phyloP scores from a whole-genome alignment of 164 flowering plant genomes.

The Dillenia suffruticosa region DNA sequence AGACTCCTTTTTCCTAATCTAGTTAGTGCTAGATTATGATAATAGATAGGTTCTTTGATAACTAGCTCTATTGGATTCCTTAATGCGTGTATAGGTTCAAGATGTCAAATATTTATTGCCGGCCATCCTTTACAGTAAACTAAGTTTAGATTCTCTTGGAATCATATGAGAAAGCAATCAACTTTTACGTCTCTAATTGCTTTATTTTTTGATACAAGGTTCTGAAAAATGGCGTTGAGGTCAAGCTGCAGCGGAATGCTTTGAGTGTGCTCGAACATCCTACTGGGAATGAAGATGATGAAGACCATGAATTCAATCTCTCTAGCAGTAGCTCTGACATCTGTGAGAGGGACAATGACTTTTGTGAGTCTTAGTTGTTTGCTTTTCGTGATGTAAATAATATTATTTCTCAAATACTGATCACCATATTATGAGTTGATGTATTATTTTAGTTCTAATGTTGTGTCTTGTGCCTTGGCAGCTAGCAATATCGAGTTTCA shows the following conservation, averaged over 20 bases:
- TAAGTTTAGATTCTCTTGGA: no score
- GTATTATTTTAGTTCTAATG: neutral
- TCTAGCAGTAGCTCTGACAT: constrained; percentile 36
- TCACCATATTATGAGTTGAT: neutral
- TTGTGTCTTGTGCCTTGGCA: constrained; percentile 19
- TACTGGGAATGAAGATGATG: constrained; percentile 79
- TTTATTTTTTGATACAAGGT: constrained; percentile 39
- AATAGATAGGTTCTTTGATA: no score
- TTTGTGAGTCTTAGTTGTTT: constrained; percentile 34
- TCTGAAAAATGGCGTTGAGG: constrained; percentile 89
- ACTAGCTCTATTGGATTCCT: no score
- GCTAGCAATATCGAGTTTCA: constrained; percentile 51
- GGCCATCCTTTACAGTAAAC: no score
- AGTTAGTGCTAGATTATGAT: no score
- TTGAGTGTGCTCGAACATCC: constrained; percentile 87
- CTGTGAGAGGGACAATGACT: constrained; percentile 46
- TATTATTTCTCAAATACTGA: neutral
- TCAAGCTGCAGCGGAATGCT: constrained; percentile 92
- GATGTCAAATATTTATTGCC: no score
- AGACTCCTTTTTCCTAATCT: no score
- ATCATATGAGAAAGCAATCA: no score
- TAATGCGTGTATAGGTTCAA: no score
- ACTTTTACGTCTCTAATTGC: neutral
- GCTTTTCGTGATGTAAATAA: no score
- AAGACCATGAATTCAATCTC: constrained; percentile 28